These are phyloP conservation scores for Cryptococcus floricola DNA, from an alignment of 1,284 basidiomycete species.

Conservation along the genomic window DNA sequence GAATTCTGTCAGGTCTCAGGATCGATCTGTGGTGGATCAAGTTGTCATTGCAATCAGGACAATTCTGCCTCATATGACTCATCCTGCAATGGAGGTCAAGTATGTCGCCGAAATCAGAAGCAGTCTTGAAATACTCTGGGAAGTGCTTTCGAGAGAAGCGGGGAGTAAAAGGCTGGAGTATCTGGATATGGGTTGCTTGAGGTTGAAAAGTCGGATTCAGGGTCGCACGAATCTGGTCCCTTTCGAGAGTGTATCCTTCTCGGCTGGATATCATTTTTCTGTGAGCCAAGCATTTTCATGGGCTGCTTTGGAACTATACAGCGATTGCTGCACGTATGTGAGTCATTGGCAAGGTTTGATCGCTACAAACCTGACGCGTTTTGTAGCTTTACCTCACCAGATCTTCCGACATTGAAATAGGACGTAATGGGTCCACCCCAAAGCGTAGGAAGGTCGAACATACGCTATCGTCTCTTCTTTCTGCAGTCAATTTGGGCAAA, in stretches of 20 bases:
- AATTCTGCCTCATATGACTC: slow-evolving; percentile 67
- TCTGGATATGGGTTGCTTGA: slow-evolving; percentile 52
- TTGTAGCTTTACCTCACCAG: slow-evolving; percentile 13
- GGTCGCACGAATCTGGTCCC: slow-evolving; percentile 17
- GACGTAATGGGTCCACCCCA: slow-evolving; percentile 19
- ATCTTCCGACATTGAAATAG: slow-evolving; percentile 4
- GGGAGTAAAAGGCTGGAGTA: slow-evolving; percentile 50
- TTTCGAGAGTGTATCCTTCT: slow-evolving; percentile 22
- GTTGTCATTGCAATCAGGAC: slow-evolving; percentile 61
- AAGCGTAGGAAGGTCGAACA: slow-evolving; percentile 52
- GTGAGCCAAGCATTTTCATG: slow-evolving; percentile 68
- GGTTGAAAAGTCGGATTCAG: slow-evolving; percentile 16
- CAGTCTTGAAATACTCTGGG: slow-evolving; percentile 54
- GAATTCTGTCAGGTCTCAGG: slow-evolving; percentile 55
- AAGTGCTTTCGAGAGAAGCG: slow-evolving; percentile 60
- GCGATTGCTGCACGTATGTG: slow-evolving; percentile 71
- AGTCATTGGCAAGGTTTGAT: background rate
- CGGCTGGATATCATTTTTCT: slow-evolving; percentile 67
- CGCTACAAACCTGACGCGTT: background rate
- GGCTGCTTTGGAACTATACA: slow-evolving; percentile 76
- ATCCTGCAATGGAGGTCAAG: slow-evolving; percentile 18
- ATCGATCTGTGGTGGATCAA: slow-evolving; percentile 60
- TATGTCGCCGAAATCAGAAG: slow-evolving; percentile 45
- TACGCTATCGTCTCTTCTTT: slow-evolving; percentile 60
- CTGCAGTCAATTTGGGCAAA: slow-evolving; percentile 52